Conservation (phyloP, 805 yeast genomes). For the Kodamaea hsintzibuensis region DNA sequence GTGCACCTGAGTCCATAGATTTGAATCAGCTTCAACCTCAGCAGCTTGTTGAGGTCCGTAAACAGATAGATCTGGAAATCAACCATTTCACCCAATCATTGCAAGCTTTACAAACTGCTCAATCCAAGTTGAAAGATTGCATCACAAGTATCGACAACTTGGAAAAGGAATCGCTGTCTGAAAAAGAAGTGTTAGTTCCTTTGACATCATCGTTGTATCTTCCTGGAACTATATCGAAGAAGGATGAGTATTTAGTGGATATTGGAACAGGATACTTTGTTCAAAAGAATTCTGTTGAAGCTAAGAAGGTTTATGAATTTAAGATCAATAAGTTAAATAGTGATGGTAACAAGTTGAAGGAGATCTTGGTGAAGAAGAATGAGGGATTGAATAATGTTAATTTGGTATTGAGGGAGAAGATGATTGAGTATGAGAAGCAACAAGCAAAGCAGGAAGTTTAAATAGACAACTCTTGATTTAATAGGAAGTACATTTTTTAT, state of each 20-base stretch:
- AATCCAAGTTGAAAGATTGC: constrained; percentile 79
- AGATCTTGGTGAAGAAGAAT: constrained; percentile 73
- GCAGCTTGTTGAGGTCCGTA: constrained; percentile 81
- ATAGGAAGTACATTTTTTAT: no score
- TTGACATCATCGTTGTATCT: constrained; percentile 85
- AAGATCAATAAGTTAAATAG: constrained; percentile 71
- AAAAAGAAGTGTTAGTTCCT: constrained; percentile 72
- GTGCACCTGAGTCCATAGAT: constrained; percentile 35
- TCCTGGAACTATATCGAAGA: constrained; percentile 73
- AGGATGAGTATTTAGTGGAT: constrained; percentile 79
- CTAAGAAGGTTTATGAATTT: constrained; percentile 67
- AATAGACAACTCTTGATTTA: not conserved
- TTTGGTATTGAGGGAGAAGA: constrained; percentile 52
- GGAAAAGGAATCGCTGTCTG: constrained; percentile 28
- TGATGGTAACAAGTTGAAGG: constrained; percentile 73
- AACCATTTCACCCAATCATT: constrained; percentile 83
- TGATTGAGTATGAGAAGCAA: constrained; percentile 46
- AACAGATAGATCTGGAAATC: constrained; percentile 79
- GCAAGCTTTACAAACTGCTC: constrained; percentile 81
- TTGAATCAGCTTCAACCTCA: constrained; percentile 73
- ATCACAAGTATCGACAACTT: constrained; percentile 64
- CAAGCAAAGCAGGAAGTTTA: constrained; percentile 5
- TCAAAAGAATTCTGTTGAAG: constrained; percentile 69
- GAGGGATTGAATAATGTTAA: constrained; percentile 64
- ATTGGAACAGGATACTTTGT: constrained; percentile 96